These are phyloP conservation scores for Theileria parva DNA, from an alignment of 169 alveolate genomes.

Conservation along the genomic window DNA sequence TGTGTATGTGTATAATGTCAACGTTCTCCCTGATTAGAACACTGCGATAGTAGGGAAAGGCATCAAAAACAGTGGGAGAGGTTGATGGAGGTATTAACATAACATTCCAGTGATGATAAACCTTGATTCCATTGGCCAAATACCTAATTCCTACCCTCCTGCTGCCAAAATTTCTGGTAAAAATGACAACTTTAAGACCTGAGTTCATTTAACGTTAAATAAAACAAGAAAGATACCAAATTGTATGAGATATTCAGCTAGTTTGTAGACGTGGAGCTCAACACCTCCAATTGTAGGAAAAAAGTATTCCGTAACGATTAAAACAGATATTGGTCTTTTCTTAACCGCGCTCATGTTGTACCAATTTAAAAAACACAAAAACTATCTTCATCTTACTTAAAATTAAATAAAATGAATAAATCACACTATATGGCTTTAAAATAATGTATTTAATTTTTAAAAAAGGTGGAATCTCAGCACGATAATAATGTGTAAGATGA, in stretches of 20 bases:
- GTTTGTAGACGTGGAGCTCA: slow-evolving; percentile 96
- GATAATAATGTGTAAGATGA: background rate
- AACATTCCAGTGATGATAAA: slow-evolving; percentile 91
- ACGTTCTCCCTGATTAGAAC: slow-evolving; percentile 93
- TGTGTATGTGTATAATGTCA: slow-evolving; percentile 89
- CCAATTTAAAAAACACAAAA: background rate
- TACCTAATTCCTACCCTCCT: slow-evolving; percentile 95
- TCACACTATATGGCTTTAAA: background rate
- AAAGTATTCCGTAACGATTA: slow-evolving; percentile 88
- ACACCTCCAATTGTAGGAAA: slow-evolving; percentile 98
- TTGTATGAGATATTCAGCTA: slow-evolving; percentile 90
- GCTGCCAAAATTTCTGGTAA: slow-evolving; percentile 90
- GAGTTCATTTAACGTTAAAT: slow-evolving; percentile 2
- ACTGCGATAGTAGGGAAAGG: slow-evolving; percentile 81
- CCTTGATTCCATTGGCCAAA: slow-evolving; percentile 97
- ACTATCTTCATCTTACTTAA: background rate
- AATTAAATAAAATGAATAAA: background rate
- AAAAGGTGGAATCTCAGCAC: slow-evolving; percentile 8
- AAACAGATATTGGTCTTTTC: slow-evolving; percentile 54
- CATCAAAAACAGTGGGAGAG: slow-evolving; percentile 60
- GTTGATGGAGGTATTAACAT: slow-evolving; percentile 75
- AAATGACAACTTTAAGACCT: slow-evolving; percentile 95
- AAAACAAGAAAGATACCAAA: slow-evolving; percentile 64
- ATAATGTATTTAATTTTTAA: background rate
- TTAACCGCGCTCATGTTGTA: background rate